Base-by-base conservation (phyloP, 129 eudicot genomes). In the Tagetes erecta region DNA sequence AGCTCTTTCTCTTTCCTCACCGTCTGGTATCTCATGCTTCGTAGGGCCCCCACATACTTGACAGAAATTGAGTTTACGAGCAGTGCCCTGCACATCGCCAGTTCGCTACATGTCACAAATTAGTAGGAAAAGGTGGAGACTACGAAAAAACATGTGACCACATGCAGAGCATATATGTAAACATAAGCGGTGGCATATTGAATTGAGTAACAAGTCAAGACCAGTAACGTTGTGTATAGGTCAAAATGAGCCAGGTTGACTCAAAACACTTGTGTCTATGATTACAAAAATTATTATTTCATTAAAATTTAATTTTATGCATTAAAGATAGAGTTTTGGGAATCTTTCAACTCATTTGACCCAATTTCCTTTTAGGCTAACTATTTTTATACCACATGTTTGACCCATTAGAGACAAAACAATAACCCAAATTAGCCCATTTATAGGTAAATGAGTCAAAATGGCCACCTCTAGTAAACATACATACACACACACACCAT, bases 21-120 rank as follows among this genome's bases (percentile, higher is more conserved):
- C 98, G 35, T 86, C 88, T n/a, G 98, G 98, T 83, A 88, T 83
- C 80, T 90, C 96, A 64, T 88, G 73, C 84, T 90, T 94, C 46
- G 91, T 90, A 37, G 85, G 78, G 34, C 97, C 93, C 56, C 98
- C 98, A 57, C 97, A 90, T 69, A 27, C 78, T 76, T 94, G 98
- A 83, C 98, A 94, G 80, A 86, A 94, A 71, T 90, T 94, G 36
- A 90, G 83, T 80, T 88, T 90, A 64, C 87, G 83, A 77, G 76
- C 20, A 72, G 45, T 64, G 30, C 89, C 97, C 98, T 93, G 96
- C 75, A 81, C 77, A 70, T 5, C 5, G 44, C 30, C 75, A 81
- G 75, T 67, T 5, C 5, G 67, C 30, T 36, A 12, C 67, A 62
- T 62, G 67, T 62, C 42, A 62, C 45, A 60, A 60, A 60, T 60